phyloP scores from a whole-genome alignment of 257 asterid genomes.

The Forsythia viridissima region DNA sequence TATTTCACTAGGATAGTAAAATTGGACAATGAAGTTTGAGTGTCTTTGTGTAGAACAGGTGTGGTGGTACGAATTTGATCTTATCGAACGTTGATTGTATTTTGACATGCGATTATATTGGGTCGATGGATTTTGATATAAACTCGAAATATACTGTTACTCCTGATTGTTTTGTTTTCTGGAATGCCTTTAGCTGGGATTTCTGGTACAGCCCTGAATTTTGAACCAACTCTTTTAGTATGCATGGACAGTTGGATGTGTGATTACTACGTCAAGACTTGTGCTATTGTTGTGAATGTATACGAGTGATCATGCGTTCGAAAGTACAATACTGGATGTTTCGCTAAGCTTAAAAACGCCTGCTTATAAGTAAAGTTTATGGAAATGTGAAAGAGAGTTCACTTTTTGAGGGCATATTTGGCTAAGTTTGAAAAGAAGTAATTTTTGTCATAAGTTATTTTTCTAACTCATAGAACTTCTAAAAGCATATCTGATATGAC shows the following conservation, averaged over 20 bases:
- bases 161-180: background rate
- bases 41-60: background rate
- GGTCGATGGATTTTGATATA: background rate
- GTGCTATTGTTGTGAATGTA: too few species aligned
- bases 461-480: too few species aligned
- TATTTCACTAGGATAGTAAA: slow-evolving; percentile 14
- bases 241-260: background rate
- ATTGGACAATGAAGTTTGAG: background rate
- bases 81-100: too few species aligned
- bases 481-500: too few species aligned
- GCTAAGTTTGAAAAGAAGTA: background rate
- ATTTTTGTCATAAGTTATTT: too few species aligned
- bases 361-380: background rate
- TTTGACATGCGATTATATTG: too few species aligned
- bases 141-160: background rate
- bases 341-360: background rate
- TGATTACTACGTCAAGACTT: background rate
- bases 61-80: background rate
- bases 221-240: background rate
- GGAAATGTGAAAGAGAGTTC: background rate
- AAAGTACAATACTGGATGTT: background rate
- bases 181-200: background rate
- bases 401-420: background rate
- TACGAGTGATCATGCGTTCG: background rate
- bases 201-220: background rate